Evolutionary conservation across 2,329 filamentous ascomycete genomes (phyloP), one percentile per base, ranked within the genome.

Genomic region (Cladophialophora bantiana): DNA sequence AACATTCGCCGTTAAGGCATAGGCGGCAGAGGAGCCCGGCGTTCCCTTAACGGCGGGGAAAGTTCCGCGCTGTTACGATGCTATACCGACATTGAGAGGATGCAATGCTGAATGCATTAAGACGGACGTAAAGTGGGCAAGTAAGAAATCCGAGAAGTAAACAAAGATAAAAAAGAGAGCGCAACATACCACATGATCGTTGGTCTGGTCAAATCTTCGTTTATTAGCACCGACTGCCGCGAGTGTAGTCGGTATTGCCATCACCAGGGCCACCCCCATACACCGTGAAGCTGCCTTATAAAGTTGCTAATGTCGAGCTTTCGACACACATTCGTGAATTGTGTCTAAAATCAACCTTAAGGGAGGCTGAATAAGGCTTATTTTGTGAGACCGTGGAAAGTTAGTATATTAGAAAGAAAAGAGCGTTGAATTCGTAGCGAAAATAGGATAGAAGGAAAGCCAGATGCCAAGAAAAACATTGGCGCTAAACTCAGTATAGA

Each of bases 151-250:
- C 18, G 18, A 20, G 35, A 34, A 5, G 31, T 32, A 59, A 35
- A 32, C 7, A 4, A 26, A 42, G n/a, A 12, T 5, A 3, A 5
- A 35, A 13, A 26, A 59, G 20, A 52, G 57, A 36, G 20, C 18
- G 12, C 34, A 18, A 59, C 57, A 35, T 59, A 59, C 57, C 18
- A 26, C 18, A 9, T 36, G n/a, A 13, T 50, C n/a, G n/a, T 13
- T 50, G 7, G 42, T 59, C 15, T 59, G 40, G 20, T 59, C 57
- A 15, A 59, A 45, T 12, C 42, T 52, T 20, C 57, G 57, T 59
- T 59, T 59, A 31, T 13, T 3, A 31, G 18, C 45, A 26, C 2
- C 2, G 2, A 31, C 31, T 10, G 20, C 40, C 13, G 20, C 20
- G 31, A 59, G n/a, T 15, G 38, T 42, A 31, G n/a, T 40, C 12